Percentiles rank a stretch among this genome's conserved stretches.
Conservation (phyloP, 257 asterid genomes). For the Hygrophila difformis region DNA sequence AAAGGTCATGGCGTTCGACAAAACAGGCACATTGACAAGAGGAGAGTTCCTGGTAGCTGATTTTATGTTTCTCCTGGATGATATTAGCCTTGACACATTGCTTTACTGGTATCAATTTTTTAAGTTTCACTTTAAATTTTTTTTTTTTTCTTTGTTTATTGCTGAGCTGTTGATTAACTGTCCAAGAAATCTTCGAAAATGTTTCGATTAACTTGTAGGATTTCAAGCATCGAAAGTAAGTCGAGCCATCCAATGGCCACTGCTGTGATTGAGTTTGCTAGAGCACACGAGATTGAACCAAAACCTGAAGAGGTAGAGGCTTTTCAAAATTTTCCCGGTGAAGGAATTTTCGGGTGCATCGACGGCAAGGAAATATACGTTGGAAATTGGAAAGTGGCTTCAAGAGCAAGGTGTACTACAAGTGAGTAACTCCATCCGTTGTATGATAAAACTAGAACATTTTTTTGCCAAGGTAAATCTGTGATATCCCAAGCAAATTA, state of each 20-base stretch:
- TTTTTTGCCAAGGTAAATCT: too few relatives aligned
- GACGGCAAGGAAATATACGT: conserved; percentile 44
- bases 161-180: too few relatives aligned
- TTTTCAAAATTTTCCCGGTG: conserved; percentile 72
- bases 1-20: conserved; percentile 77
- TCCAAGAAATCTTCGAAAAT: too few relatives aligned
- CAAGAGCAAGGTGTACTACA: conserved; percentile 54
- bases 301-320: conserved; percentile 54
- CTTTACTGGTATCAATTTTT: conserved; percentile 46
- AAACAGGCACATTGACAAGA: conserved; percentile 81
- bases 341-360: conserved; percentile 70
- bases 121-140: not conserved
- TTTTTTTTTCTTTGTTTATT: too few relatives aligned
- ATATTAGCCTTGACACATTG: conserved; percentile 27
- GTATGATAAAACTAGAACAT: too few relatives aligned
- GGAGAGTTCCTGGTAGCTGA: conserved; percentile 73
- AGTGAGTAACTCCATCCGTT: conserved; percentile 26
- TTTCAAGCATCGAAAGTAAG: conserved; percentile 78
- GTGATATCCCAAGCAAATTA: too few relatives aligned
- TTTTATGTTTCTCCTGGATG: conserved; percentile 41
- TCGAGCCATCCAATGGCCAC: conserved; percentile 90
- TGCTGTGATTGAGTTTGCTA: conserved; percentile 54
- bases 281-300: conserved; percentile 37
- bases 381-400: conserved; percentile 56
- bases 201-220: conserved; percentile 28